Evolutionary conservation across 495 filamentous ascomycete species (phyloP).

Genomic region (Cudoniella acicularis): DNA sequence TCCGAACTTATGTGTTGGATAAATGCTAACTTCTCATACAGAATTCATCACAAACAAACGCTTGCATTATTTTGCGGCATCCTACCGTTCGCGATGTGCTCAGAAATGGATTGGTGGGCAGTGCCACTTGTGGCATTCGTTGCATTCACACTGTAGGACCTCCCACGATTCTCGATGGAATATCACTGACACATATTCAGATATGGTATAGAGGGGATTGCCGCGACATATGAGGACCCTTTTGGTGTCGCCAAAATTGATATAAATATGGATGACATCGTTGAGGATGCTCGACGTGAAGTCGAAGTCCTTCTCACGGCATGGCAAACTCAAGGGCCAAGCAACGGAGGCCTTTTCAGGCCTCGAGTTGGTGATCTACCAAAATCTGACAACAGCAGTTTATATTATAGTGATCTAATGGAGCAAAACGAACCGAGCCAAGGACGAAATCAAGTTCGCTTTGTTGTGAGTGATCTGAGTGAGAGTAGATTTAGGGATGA

Average conservation of each 20-base stretch:
- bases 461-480: slow-evolving; percentile 19
- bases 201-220: slow-evolving; percentile 52
- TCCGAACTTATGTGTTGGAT: background rate
- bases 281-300: slow-evolving; percentile 63
- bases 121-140: slow-evolving; percentile 64
- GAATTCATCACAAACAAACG: slow-evolving; percentile 74
- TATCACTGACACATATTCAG: background rate
- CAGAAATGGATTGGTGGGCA: slow-evolving; percentile 69
- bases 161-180: background rate
- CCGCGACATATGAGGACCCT: slow-evolving; percentile 59
- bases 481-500: slow-evolving; percentile 13
- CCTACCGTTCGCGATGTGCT: slow-evolving; percentile 71
- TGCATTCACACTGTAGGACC: slow-evolving; percentile 65
- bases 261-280: slow-evolving; percentile 75
- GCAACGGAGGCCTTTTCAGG: slow-evolving; percentile 19
- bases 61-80: slow-evolving; percentile 67
- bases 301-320: slow-evolving; percentile 60
- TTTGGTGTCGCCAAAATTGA: slow-evolving; percentile 70
- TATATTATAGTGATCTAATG: slow-evolving; percentile 8
- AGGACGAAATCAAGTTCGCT: slow-evolving; percentile 10
- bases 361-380: slow-evolving; percentile 14
- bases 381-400: slow-evolving; percentile 16
- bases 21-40: slow-evolving; percentile 14
- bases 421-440: background rate
- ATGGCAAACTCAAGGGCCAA: slow-evolving; percentile 46